Base-by-base conservation (phyloP, 495 filamentous ascomycete genomes). In the Jackrogersella minutella region DNA sequence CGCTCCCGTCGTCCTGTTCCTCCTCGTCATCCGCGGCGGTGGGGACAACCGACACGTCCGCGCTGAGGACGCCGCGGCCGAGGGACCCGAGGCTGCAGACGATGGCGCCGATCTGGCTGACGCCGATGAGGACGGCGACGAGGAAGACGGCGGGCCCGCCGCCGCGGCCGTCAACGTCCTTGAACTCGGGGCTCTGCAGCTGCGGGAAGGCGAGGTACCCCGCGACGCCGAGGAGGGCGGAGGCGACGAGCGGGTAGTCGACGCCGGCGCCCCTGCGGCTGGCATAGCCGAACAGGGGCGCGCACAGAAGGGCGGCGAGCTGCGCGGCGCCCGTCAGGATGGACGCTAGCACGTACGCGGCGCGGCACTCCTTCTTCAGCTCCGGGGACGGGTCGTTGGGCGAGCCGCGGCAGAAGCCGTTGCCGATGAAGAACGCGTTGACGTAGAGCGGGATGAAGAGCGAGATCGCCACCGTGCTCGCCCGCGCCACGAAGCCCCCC, bases 391-490 rank as follows among this genome's bases (percentile, higher is more conserved):
- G 82, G 57, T 85, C 82, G 60, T 82, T 80, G 31, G 84, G 83
- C 1, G 84, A 81, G 9, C 85, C 86, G 46, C 84, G 77, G 78
- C 95, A 99, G 46, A 89, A 86, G 5, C 92, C 93, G 47, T 89
- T 87, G n/a, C 74, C 77, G 44, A 92, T 88, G 76, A 94, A 99
- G 75, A 92, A 97, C 36, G 88, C 83, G 70, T 99, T 97, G 59
- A 97, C 86, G 63, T 88, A 94, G 3, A 99, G 83, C 4, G 95
- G 96, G 49, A 99, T 88, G 79, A 97, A 99, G 7, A 97, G 81
- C 1, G 92, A 94, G 54, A 98, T 96, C 9, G 90, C 93, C 39
- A 99, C 94, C 0, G 93, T 96, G n/a, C 92, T 97, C 9, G 95
- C 92, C 50, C 95, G 88, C 3, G 96, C 95, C 0, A 98, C 94